phyloP scores from a whole-genome alignment of 2,329 filamentous ascomycete species.

The Ophiosphaerella narmari region DNA sequence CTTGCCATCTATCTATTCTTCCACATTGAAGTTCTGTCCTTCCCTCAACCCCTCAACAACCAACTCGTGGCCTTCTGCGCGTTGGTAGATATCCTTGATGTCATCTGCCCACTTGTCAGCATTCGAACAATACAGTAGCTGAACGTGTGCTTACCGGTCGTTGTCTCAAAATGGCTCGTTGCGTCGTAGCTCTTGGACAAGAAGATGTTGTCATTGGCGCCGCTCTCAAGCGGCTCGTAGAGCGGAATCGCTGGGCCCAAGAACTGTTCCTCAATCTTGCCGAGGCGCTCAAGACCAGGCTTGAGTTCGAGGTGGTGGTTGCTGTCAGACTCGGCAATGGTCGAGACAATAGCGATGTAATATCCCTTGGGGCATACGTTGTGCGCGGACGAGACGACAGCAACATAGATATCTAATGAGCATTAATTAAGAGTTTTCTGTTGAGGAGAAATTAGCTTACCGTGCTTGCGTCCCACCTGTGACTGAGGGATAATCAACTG shows the following conservation, averaged over 20 bases:
- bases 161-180: conserved; percentile 96
- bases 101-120: conserved; percentile 67
- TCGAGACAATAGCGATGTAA: conserved; percentile 98
- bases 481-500: conserved; percentile 98
- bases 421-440: conserved; percentile 7
- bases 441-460: conserved; percentile 55
- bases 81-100: conserved; percentile 88
- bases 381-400: conserved; percentile 91
- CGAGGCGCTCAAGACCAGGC: conserved; percentile 88
- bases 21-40: conserved; percentile 71
- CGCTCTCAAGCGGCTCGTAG: conserved; percentile 86
- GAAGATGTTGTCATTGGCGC: conserved; percentile 87
- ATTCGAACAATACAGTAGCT: not conserved
- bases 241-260: conserved; percentile 91
- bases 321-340: conserved; percentile 86
- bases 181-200: conserved; percentile 99
- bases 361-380: conserved; percentile 99
- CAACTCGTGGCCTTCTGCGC: conserved; percentile 81
- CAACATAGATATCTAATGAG: conserved; percentile 85
- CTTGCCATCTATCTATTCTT: conserved; percentile 44
- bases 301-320: conserved; percentile 97
- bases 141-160: conserved; percentile 58
- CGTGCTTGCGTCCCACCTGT: conserved; percentile 94
- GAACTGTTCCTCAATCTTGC: conserved; percentile 95
- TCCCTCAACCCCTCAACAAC: conserved; percentile 87